A percentile compares a stretch with the other conserved stretches of the same genome.
Conservation (phyloP, 78 protist species). For the Dictyostelium citrinum region DNA sequence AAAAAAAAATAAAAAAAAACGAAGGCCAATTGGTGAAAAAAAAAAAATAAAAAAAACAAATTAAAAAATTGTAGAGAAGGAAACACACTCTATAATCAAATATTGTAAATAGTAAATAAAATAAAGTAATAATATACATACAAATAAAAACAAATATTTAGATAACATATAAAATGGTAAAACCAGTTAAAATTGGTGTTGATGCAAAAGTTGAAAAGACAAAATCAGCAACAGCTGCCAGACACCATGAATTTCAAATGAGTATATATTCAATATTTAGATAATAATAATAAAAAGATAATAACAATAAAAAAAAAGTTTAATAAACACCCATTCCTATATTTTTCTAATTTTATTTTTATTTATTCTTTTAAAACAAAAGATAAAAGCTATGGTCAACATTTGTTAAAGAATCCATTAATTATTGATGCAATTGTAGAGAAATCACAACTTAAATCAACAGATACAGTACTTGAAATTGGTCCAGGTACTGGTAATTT, state of each 20-base stretch:
- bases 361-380: neutral
- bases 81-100: neutral
- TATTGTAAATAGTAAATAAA: neutral
- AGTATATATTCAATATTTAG: constrained; percentile 9
- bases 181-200: constrained; percentile 60
- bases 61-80: neutral
- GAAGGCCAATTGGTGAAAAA: neutral
- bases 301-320: neutral
- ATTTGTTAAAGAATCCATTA: constrained; percentile 96
- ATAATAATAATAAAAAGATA: too few relatives aligned
- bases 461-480: constrained; percentile 97
- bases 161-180: constrained; percentile 51
- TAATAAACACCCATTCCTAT: neutral
- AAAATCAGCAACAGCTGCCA: constrained; percentile 26
- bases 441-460: constrained; percentile 91
- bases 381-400: constrained; percentile 97
- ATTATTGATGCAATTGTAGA: constrained; percentile 94
- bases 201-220: neutral
- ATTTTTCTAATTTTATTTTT: neutral
- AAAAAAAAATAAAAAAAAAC: neutral
- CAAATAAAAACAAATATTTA: neutral
- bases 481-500: constrained; percentile 99
- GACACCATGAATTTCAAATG: constrained; percentile 77
- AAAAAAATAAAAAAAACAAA: neutral
- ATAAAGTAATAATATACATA: neutral